These are phyloP conservation scores for Rhododendron kiyosumense DNA, from an alignment of 148 eudicot species.

Conservation along the genomic window DNA sequence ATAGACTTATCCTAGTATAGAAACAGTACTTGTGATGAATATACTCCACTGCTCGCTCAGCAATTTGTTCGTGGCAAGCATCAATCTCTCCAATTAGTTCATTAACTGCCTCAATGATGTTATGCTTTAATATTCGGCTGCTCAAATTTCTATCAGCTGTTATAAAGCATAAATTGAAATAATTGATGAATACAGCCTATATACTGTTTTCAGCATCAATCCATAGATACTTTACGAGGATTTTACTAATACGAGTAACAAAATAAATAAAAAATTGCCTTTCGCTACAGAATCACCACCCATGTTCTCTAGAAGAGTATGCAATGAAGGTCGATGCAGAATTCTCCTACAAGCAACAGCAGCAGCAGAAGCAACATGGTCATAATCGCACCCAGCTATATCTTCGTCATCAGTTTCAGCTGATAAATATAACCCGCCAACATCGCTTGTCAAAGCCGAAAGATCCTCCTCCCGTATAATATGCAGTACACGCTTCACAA, in stretches of 20 bases:
- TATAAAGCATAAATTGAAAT: neutral
- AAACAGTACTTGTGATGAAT: constrained; percentile 79
- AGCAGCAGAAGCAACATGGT: constrained; percentile 69
- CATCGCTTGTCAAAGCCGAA: constrained; percentile 64
- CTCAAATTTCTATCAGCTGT: constrained; percentile 62
- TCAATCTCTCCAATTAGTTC: constrained; percentile 87
- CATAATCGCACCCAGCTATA: constrained; percentile 34
- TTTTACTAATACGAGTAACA: neutral
- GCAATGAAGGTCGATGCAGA: constrained; percentile 86
- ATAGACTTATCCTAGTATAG: neutral
- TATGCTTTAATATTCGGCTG: constrained; percentile 77
- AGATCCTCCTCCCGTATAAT: constrained; percentile 91
- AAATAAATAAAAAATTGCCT: constrained; percentile 61
- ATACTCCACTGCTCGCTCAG: constrained; percentile 98
- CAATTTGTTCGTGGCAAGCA: constrained; percentile 92
- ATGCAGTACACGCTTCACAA: constrained; percentile 88
- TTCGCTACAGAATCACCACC: constrained; percentile 95
- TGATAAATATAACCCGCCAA: constrained; percentile 62
- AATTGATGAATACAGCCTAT: neutral
- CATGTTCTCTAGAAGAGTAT: constrained; percentile 68
- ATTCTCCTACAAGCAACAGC: constrained; percentile 87
- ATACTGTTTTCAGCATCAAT: neutral
- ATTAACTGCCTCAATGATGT: constrained; percentile 90
- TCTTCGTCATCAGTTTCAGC: constrained; percentile 78
- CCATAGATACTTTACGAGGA: neutral